Evolutionary conservation across 2,329 filamentous ascomycete genomes (phyloP), one percentile per base, ranked within the genome.

Genomic region (Aspergillus flavus): DNA sequence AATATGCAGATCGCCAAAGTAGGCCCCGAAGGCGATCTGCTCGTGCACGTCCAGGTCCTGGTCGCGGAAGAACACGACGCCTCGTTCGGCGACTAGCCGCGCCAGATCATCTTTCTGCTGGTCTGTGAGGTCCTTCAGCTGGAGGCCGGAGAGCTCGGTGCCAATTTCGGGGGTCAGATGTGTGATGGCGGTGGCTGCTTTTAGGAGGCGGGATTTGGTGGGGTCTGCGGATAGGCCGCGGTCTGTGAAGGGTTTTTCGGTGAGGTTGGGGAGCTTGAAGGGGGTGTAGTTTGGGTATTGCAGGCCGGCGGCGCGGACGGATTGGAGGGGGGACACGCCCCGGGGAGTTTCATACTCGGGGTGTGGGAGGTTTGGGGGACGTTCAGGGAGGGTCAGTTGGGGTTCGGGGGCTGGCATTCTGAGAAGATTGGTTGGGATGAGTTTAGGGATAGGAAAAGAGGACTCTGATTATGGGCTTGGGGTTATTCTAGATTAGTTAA

Each of bases 21-120:
- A 74, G 30, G 67, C 63, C 10, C 69, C 72, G 32, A 85, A 72
- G 34, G 74, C 71, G 28, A 81, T 79, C 39, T 69, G 65, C 46
- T 63, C 43, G 14, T 69, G 59, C 1, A 62, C 61, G 5, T 61
- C 62, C 28, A 89, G 68, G 53, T 79, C 77, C 70, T 88, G 86
- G 65, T 87, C 77, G 21, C 87, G 78, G 72, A 89, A 84, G 45
- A 48, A 48, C 71, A 88, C 88, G 2, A 88, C 86, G 39, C 84
- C 86, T 28, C 86, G 75, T 75, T 89, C 86, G 0, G 86, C 86
- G 58, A 88, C 85, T 39, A 89, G 73, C 2, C 88, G 75, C 0
- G 84, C 86, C 2, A 89, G 79, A 70, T 89, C 86, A 65, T 89
- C 85, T 36, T 83, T 84, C 64, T 83, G 82, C 1, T 73, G 74